phyloP scores from a whole-genome alignment of 2,329 filamentous ascomycete genomes.

The Rhynchosporium graminicola region DNA sequence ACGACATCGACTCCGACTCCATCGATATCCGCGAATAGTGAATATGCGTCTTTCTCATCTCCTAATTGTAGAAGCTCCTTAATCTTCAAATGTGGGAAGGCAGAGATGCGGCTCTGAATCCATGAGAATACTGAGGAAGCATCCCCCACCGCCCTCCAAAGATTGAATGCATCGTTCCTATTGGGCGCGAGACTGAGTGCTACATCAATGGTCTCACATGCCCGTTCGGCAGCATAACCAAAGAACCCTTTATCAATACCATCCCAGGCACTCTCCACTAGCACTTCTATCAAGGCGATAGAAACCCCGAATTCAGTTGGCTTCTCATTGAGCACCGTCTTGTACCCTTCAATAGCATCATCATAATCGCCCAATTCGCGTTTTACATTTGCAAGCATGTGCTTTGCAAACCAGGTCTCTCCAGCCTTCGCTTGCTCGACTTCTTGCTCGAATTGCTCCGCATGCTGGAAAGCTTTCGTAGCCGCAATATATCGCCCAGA shows the following conservation, averaged over 20 bases:
- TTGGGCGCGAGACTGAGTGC: slow-evolving; percentile 62
- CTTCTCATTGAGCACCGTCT: slow-evolving; percentile 66
- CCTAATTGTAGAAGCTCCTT: slow-evolving; percentile 57
- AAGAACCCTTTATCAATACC: slow-evolving; percentile 82
- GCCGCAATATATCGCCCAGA: slow-evolving; percentile 94
- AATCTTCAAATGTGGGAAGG: slow-evolving; percentile 63
- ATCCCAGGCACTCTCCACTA: slow-evolving; percentile 78
- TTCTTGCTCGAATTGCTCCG: slow-evolving; percentile 70
- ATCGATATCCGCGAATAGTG: slow-evolving; percentile 69
- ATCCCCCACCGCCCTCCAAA: slow-evolving; percentile 92
- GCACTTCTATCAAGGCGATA: slow-evolving; percentile 83
- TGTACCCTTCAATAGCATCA: slow-evolving; percentile 76
- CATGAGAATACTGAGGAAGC: slow-evolving; percentile 82
- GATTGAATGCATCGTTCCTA: slow-evolving; percentile 77
- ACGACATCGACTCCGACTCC: slow-evolving; percentile 51
- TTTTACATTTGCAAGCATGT: slow-evolving; percentile 94
- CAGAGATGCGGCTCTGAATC: slow-evolving; percentile 65
- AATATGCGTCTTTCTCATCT: slow-evolving; percentile 55
- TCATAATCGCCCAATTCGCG: slow-evolving; percentile 90
- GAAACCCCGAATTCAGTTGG: slow-evolving; percentile 81
- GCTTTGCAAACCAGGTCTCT: slow-evolving; percentile 92
- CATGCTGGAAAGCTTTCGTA: slow-evolving; percentile 84
- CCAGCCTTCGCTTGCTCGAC: slow-evolving; percentile 55
- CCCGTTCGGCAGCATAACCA: slow-evolving; percentile 75
- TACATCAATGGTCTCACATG: slow-evolving; percentile 67